These are phyloP conservation scores for Suhomyces maxii DNA, from an alignment of 1,139 yeast genomes.

Conservation along the genomic window DNA sequence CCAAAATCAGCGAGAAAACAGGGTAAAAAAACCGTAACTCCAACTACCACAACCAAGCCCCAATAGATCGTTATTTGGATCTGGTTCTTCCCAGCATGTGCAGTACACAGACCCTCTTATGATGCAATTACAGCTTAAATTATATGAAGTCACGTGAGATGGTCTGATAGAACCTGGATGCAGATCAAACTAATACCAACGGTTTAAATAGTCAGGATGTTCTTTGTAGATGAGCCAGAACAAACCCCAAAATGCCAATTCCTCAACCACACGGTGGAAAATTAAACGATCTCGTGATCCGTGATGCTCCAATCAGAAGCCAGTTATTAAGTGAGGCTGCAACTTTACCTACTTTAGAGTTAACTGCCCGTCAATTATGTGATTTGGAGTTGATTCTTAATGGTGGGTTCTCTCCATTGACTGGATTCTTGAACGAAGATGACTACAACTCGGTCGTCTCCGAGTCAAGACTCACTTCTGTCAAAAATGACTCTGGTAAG, in stretches of 20 bases:
- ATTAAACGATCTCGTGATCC: conserved; percentile 78
- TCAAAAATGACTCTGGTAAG: conserved; percentile 33
- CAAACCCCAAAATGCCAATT: conserved; percentile 46
- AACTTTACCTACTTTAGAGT: conserved; percentile 49
- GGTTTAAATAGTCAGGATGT: not conserved
- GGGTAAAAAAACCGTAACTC: too few species aligned
- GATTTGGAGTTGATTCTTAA: conserved; percentile 87
- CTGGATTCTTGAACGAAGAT: conserved; percentile 77
- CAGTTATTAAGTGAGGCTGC: conserved; percentile 56
- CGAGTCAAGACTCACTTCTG: conserved; percentile 66
- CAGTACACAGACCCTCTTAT: not conserved
- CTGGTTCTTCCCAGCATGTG: not conserved
- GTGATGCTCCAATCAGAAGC: conserved; percentile 67
- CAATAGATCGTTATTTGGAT: not conserved
- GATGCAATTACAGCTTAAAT: conserved; percentile 4
- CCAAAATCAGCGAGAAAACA: not conserved
- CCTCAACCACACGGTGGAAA: conserved; percentile 91
- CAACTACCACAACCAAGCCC: too few species aligned
- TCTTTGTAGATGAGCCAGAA: not conserved
- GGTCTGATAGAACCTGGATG: conserved; percentile 14
- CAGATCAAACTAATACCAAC: not conserved
- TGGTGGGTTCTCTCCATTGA: conserved; percentile 93
- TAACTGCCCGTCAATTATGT: conserved; percentile 89
- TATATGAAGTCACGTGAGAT: conserved; percentile 20
- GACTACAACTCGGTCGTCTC: conserved; percentile 83